Percentiles rank a stretch among this genome's conserved stretches.
These are phyloP conservation scores for Rosa rugosa DNA, from an alignment of 306 rosid genomes.

Conservation along the genomic window DNA sequence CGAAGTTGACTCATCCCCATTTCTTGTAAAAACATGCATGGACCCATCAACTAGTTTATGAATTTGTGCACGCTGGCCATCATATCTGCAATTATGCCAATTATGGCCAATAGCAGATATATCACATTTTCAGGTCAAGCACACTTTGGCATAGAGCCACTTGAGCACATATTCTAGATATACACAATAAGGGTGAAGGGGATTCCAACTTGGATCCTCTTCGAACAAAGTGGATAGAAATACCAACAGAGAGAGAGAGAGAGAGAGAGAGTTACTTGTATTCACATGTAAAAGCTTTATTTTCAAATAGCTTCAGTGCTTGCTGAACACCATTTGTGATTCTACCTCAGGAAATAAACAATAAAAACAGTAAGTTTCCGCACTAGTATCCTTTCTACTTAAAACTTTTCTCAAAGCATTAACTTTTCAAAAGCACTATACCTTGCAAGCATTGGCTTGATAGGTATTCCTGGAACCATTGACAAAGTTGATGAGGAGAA, in stretches of 20 bases:
- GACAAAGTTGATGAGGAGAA: conserved; percentile 78
- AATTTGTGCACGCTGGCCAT: conserved; percentile 97
- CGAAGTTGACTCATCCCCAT: conserved; percentile 79
- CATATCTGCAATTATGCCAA: conserved; percentile 60
- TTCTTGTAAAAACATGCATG: conserved; percentile 68
- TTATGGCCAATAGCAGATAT: not conserved
- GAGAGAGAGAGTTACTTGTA: conserved; percentile 54
- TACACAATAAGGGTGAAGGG: not conserved
- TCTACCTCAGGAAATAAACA: conserved; percentile 42
- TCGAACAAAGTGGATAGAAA: not conserved
- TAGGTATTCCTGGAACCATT: conserved; percentile 92
- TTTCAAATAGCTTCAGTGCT: conserved; percentile 73
- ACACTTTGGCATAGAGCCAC: not conserved
- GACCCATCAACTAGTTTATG: conserved; percentile 81
- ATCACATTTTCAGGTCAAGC: not conserved
- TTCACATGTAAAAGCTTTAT: conserved; percentile 88
- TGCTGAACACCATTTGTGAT: conserved; percentile 83
- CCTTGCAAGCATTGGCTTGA: conserved; percentile 98
- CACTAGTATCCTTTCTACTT: conserved; percentile 16
- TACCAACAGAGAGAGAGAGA: not conserved
- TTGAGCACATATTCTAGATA: not conserved
- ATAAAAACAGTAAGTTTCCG: conserved; percentile 15
- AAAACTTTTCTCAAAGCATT: not conserved
- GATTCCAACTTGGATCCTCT: not conserved
- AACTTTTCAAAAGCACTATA: conserved; percentile 34